Percentiles rank a stretch among this genome's conserved stretches.
Conservation (phyloP, 1,139 yeast species). For the Pichia sp. region DNA sequence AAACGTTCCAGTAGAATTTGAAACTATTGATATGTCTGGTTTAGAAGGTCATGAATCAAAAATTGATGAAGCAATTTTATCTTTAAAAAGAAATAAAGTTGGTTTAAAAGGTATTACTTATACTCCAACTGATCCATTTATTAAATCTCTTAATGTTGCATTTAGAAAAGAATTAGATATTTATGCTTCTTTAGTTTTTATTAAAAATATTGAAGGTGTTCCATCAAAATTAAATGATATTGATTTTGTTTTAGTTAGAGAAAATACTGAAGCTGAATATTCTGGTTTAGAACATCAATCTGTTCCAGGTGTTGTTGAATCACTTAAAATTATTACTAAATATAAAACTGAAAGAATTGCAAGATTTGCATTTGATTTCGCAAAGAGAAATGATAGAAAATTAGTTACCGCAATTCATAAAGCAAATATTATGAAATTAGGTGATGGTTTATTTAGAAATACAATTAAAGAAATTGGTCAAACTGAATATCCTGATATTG, state of each 20-base stretch:
- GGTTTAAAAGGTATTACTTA: constrained; percentile 95
- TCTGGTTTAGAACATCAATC: constrained; percentile 98
- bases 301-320: constrained; percentile 96
- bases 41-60: constrained; percentile 49
- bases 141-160: constrained; percentile 89
- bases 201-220: constrained; percentile 93
- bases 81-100: constrained; percentile 92
- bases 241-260: constrained; percentile 93
- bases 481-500: constrained; percentile 78
- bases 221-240: constrained; percentile 81
- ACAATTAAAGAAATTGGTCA: constrained; percentile 85
- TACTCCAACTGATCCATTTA: constrained; percentile 68
- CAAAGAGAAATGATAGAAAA: constrained; percentile 85
- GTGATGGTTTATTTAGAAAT: constrained; percentile 96
- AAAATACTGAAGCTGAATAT: constrained; percentile 97
- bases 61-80: constrained; percentile 82
- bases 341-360: constrained; percentile 96
- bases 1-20: constrained; percentile 92
- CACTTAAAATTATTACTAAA: constrained; percentile 90
- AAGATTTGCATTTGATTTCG: constrained; percentile 94
- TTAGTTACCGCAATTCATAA: constrained; percentile 96
- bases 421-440: constrained; percentile 98
- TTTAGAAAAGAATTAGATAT: constrained; percentile 94
- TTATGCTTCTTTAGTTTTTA: constrained; percentile 87
- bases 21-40: constrained; percentile 84